Percentiles rank a stretch among this genome's conserved stretches.
Conservation (phyloP, 2,329 filamentous ascomycete species). For the Pseudogymnoascus sp. region DNA sequence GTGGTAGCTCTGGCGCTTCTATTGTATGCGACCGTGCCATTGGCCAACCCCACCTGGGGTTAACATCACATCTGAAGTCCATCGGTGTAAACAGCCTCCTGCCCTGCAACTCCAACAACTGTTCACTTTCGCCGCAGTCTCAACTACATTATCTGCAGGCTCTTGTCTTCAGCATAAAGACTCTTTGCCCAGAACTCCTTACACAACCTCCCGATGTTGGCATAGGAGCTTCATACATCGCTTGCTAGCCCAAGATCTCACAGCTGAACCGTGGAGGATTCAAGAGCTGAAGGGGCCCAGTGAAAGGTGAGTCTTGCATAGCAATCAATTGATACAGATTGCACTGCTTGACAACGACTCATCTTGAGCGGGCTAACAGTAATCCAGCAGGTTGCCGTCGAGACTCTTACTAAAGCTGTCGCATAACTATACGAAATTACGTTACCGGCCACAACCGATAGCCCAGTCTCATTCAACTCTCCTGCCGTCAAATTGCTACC, state of each 20-base stretch:
- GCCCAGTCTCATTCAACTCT: background rate
- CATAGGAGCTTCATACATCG: slow-evolving; percentile 7
- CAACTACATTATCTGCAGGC: background rate
- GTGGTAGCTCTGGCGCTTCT: slow-evolving; percentile 4
- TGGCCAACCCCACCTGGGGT: slow-evolving; percentile 8
- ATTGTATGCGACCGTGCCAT: slow-evolving; percentile 6
- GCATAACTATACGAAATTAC: slow-evolving; percentile 6
- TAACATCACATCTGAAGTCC: slow-evolving; percentile 8
- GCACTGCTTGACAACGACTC: background rate
- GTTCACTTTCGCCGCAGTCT: background rate
- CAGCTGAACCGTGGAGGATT: slow-evolving; percentile 1
- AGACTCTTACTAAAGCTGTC: slow-evolving; percentile 2
- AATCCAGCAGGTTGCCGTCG: background rate
- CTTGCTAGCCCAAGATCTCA: slow-evolving; percentile 7
- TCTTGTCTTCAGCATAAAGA: background rate
- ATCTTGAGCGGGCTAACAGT: background rate
- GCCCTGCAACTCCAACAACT: background rate
- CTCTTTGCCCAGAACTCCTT: background rate
- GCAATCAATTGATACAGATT: slow-evolving; percentile 3
- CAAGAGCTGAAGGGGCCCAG: slow-evolving; percentile 7
- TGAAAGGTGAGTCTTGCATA: slow-evolving; percentile 2
- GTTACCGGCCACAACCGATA: slow-evolving; percentile 7
- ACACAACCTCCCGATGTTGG: background rate
- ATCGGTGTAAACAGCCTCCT: slow-evolving; percentile 6
- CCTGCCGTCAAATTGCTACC: background rate